Evolutionary conservation across 2,329 filamentous ascomycete genomes (phyloP).

Genomic region (Ascocoryne sarcoides): DNA sequence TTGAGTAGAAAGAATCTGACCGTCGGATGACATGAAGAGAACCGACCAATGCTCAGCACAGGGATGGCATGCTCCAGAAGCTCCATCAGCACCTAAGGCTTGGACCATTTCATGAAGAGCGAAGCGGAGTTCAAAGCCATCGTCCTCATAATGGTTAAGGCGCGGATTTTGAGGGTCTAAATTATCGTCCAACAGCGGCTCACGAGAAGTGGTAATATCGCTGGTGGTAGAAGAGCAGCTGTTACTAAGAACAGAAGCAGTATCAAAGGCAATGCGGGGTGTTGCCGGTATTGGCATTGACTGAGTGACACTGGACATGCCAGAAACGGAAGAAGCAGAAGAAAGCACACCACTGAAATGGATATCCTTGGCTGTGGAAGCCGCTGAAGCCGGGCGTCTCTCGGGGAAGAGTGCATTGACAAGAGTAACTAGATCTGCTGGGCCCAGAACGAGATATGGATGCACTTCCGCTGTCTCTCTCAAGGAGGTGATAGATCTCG

Average conservation of each 20-base stretch:
- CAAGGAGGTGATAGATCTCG: conserved; percentile 62
- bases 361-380: conserved; percentile 36
- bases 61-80: conserved; percentile 64
- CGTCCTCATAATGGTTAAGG: conserved; percentile 49
- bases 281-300: conserved; percentile 56
- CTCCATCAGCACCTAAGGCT: conserved; percentile 52
- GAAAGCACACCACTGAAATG: conserved; percentile 55
- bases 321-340: conserved; percentile 59
- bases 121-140: conserved; percentile 55
- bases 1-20: conserved; percentile 57
- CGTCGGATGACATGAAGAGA: conserved; percentile 67
- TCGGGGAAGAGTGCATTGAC: conserved; percentile 80
- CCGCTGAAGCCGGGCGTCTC: conserved; percentile 51
- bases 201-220: conserved; percentile 57
- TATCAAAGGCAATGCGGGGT: conserved; percentile 46
- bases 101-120: conserved; percentile 65
- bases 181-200: conserved; percentile 52
- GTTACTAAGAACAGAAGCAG: conserved; percentile 62
- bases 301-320: conserved; percentile 58
- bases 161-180: conserved; percentile 36
- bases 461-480: conserved; percentile 71
- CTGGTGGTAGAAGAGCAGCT: conserved; percentile 66
- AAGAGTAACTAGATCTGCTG: conserved; percentile 69
- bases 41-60: conserved; percentile 79
- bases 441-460: conserved; percentile 70